These are phyloP conservation scores for Ulota crispa DNA, from an alignment of 225 moss, liverwort and hornwort species.

Conservation along the genomic window DNA sequence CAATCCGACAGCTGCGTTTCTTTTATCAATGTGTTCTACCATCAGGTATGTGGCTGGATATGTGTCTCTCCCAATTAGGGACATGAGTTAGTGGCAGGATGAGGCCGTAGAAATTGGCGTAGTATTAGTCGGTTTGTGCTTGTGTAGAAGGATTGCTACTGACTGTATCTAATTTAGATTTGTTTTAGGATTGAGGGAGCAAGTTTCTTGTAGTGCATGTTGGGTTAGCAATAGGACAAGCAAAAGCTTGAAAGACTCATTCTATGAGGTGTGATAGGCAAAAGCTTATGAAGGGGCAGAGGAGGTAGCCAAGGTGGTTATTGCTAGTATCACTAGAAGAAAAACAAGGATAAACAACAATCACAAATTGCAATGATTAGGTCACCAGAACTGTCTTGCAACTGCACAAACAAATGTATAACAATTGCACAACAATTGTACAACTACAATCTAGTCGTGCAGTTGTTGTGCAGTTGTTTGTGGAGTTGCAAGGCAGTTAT, in stretches of 20 bases:
- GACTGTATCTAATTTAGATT: neutral
- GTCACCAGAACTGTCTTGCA: too few relatives aligned
- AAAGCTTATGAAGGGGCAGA: constrained; percentile 53
- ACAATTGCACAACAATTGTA: too few relatives aligned
- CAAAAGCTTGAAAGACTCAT: neutral
- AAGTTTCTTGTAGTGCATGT: neutral
- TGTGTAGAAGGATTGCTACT: neutral
- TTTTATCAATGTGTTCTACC: constrained; percentile 57
- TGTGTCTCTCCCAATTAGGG: neutral
- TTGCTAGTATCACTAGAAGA: too few relatives aligned
- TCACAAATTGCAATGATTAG: too few relatives aligned
- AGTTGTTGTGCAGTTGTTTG: too few relatives aligned
- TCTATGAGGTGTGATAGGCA: constrained; percentile 43
- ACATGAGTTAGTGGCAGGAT: neutral
- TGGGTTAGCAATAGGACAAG: neutral
- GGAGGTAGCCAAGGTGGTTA: constrained; percentile 45
- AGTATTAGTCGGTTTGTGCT: neutral
- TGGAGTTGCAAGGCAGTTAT: too few relatives aligned
- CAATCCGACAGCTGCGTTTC: constrained; percentile 60
- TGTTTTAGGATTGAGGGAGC: neutral
- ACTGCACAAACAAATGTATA: too few relatives aligned
- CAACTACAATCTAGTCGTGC: too few relatives aligned
- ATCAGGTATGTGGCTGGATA: constrained; percentile 33
- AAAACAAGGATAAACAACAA: too few relatives aligned
- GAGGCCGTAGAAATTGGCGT: neutral